phyloP scores from a whole-genome alignment of 2,329 filamentous ascomycete species.

The Aspergillus ibericus region DNA sequence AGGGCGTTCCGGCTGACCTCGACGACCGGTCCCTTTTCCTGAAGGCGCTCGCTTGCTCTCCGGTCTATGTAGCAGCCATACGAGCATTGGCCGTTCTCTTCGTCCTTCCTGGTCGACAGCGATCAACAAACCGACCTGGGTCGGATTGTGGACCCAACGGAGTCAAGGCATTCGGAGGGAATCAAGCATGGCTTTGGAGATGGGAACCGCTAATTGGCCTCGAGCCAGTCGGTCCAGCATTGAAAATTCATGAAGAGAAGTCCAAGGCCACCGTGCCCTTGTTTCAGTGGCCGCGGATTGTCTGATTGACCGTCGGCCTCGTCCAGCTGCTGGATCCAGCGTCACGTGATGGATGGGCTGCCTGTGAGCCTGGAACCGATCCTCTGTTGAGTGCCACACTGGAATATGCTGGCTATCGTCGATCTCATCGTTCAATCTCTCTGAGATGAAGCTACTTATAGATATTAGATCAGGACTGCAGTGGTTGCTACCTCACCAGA shows the following conservation, averaged over 20 bases:
- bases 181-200: background rate
- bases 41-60: background rate
- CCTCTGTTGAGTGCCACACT: no score
- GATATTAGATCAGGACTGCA: no score
- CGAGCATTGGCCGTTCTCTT: background rate
- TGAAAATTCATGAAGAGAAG: background rate
- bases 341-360: background rate
- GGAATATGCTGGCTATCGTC: no score
- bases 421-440: no score
- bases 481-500: no score
- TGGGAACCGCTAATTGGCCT: background rate
- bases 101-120: background rate
- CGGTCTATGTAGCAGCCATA: background rate
- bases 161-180: background rate
- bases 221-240: background rate
- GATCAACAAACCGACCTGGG: background rate
- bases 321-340: background rate
- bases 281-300: background rate
- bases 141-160: background rate
- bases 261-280: background rate
- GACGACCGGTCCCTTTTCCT: background rate
- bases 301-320: background rate
- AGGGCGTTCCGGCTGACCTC: background rate
- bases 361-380: no score
- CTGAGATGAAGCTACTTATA: no score